A percentile compares a stretch with the other conserved stretches of the same genome.
These are phyloP conservation scores for Phaeosphaeriaceae sp. DNA, from an alignment of 2,329 filamentous ascomycete species.

Conservation along the genomic window DNA sequence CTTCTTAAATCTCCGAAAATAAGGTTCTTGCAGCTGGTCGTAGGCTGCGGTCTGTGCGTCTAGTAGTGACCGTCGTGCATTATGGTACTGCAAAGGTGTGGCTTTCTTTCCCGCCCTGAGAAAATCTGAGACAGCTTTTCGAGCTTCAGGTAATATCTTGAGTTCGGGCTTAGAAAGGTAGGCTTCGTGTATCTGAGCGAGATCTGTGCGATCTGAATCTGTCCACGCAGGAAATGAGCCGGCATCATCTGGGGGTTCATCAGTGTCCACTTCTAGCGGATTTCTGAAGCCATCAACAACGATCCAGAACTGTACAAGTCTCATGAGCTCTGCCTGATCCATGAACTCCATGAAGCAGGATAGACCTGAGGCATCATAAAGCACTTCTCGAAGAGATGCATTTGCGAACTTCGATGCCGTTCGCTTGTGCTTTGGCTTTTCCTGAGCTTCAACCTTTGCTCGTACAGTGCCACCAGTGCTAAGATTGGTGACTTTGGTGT, in stretches of 20 bases:
- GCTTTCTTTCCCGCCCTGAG: constrained; percentile 78
- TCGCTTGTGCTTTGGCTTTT: constrained; percentile 46
- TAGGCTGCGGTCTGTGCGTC: constrained; percentile 82
- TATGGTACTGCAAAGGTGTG: constrained; percentile 80
- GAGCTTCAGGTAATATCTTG: constrained; percentile 74
- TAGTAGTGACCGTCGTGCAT: constrained; percentile 81
- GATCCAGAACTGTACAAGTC: constrained; percentile 95
- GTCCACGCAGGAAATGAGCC: constrained; percentile 69
- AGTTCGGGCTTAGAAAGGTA: constrained; percentile 86
- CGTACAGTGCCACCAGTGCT: constrained; percentile 67
- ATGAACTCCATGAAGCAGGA: constrained; percentile 99
- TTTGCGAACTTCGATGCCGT: constrained; percentile 73
- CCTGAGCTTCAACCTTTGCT: constrained; percentile 49
- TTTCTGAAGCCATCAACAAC: constrained; percentile 97
- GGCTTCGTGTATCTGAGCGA: constrained; percentile 89
- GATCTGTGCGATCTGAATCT: constrained; percentile 82
- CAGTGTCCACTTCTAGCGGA: constrained; percentile 84
- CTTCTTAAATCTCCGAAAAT: constrained; percentile 86
- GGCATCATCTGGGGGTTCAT: constrained; percentile 65
- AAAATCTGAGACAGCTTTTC: constrained; percentile 76
- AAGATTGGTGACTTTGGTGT: constrained; percentile 85
- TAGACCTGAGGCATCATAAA: constrained; percentile 86
- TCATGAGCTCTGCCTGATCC: constrained; percentile 88
- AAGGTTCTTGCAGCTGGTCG: constrained; percentile 80
- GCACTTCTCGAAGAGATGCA: constrained; percentile 80